phyloP scores from a whole-genome alignment of 2,329 filamentous ascomycete genomes.

The Magnaporthiopsis incrustans region DNA sequence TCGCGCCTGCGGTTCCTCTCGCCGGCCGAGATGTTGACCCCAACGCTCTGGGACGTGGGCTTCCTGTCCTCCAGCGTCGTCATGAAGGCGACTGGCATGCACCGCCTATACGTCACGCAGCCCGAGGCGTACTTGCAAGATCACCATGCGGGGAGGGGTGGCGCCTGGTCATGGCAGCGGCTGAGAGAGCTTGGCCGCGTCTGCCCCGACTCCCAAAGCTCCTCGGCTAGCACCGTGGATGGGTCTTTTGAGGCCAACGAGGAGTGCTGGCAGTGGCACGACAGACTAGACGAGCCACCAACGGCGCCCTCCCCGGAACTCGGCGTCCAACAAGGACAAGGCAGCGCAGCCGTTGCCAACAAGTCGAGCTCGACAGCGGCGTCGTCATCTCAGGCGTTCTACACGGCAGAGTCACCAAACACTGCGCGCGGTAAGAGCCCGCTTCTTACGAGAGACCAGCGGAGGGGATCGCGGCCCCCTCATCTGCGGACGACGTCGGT shows the following conservation, averaged over 20 bases:
- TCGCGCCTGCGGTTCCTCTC: conserved; percentile 63
- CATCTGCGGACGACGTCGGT: conserved; percentile 46
- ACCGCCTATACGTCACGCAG: conserved; percentile 68
- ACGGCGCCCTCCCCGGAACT: conserved; percentile 27
- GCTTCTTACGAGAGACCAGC: conserved; percentile 27
- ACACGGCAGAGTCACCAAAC: conserved; percentile 26
- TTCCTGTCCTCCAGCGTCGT: conserved; percentile 64
- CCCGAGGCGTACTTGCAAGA: conserved; percentile 67
- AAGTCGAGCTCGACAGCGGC: conserved; percentile 28
- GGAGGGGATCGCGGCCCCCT: conserved; percentile 35
- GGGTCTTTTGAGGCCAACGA: conserved; percentile 47
- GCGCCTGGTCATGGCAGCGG: conserved; percentile 63
- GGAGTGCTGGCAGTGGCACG: conserved; percentile 60
- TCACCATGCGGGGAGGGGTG: conserved; percentile 31
- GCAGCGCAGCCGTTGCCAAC: conserved; percentile 23
- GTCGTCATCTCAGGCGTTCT: conserved; percentile 33
- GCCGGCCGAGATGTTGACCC: conserved; percentile 64
- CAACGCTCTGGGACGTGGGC: conserved; percentile 60
- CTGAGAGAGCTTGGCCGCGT: conserved; percentile 55
- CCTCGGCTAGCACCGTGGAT: conserved; percentile 38
- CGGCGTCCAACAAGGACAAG: not conserved
- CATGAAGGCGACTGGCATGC: conserved; percentile 58
- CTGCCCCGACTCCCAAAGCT: conserved; percentile 32
- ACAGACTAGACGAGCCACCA: conserved; percentile 52
- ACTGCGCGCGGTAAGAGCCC: conserved; percentile 25